These are phyloP conservation scores for Penicillium ucsense DNA, from an alignment of 495 filamentous ascomycete species.

Conservation along the genomic window DNA sequence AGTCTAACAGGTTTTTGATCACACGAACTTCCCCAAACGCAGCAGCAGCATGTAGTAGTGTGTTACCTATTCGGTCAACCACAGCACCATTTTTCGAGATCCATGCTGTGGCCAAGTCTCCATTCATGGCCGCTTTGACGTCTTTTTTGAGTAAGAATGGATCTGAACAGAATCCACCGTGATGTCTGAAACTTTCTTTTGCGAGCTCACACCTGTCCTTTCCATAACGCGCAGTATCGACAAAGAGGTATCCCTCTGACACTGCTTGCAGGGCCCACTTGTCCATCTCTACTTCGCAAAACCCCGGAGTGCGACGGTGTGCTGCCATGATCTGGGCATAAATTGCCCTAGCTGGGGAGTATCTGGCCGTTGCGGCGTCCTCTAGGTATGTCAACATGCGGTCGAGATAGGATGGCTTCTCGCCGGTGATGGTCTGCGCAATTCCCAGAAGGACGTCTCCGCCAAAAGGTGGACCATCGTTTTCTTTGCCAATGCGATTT, in stretches of 20 bases:
- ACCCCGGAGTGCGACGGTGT: constrained; percentile 2
- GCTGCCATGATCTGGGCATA: constrained; percentile 11
- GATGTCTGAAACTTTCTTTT: constrained; percentile 6
- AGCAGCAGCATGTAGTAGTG: constrained; percentile 17
- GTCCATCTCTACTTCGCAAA: constrained; percentile 1
- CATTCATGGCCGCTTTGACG: not conserved
- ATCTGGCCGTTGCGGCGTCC: constrained; percentile 8
- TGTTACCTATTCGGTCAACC: constrained; percentile 16
- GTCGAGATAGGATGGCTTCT: constrained; percentile 13
- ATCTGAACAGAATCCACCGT: constrained; percentile 14
- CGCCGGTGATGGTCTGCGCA: constrained; percentile 12
- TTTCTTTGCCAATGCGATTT: constrained; percentile 5
- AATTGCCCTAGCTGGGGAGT: constrained; percentile 8
- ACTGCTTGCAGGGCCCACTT: constrained; percentile 10
- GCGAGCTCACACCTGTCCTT: constrained; percentile 4
- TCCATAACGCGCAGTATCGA: not conserved
- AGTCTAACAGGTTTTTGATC: constrained; percentile 6
- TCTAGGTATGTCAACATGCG: constrained; percentile 8
- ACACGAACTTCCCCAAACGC: constrained; percentile 9
- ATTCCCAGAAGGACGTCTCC: constrained; percentile 14
- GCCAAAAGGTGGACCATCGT: constrained; percentile 1
- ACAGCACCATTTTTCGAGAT: not conserved
- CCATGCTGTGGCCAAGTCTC: constrained; percentile 4
- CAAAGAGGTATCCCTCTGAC: constrained; percentile 10
- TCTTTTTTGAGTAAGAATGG: constrained; percentile 8